Evolutionary conservation across 805 yeast genomes (phyloP), one percentile per base, ranked within the genome.

Genomic region (Maudiozyma barnettii): DNA sequence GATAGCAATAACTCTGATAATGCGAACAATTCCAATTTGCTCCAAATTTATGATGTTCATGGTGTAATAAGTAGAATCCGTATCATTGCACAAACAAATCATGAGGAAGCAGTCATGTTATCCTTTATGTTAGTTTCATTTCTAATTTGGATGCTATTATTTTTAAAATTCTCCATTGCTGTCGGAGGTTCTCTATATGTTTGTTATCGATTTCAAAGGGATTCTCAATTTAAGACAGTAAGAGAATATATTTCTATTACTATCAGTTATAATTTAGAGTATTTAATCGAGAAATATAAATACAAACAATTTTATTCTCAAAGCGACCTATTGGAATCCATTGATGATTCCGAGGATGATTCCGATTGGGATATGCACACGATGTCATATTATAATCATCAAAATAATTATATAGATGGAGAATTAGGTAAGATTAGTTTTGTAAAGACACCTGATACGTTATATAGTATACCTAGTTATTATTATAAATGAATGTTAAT

Each of bases 101-200:
- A 76, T 51, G 68, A 73, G 40, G 82, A 84, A 57, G 86, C 95
- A 2, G 66, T 87, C n/a, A 75, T 87, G 21, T 61, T 88, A 22
- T 77, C 87, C 23, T 74, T 84, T 53, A 86, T 87, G 91, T 70
- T 83, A 37, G 72, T 84, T 48, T 84, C 95, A 1, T 78, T 88
- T 55, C 61, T 76, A 14, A 75, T 88, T 54, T 88, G 93, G 90
- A 67, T 79, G 12, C 64, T 84, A 46, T 84, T 84, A 69, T 74
- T 83, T 50, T 57, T 76, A 45, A 71, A 73, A 59, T 75, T 84
- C 48, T 54, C 70, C 21, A 56, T 78, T 46, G 90, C 87, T 0
- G 51, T 81, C 51, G 35, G 78, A 2, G 69, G 73, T 49, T 72
- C 73, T 42, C 54, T 77, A 13, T 83, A 81, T 3, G 73, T 82